Percentiles rank a stretch among this genome's conserved stretches.
Evolutionary conservation across 78 protist genomes (phyloP).

Genomic region (Chrysochromulina parva): DNA sequence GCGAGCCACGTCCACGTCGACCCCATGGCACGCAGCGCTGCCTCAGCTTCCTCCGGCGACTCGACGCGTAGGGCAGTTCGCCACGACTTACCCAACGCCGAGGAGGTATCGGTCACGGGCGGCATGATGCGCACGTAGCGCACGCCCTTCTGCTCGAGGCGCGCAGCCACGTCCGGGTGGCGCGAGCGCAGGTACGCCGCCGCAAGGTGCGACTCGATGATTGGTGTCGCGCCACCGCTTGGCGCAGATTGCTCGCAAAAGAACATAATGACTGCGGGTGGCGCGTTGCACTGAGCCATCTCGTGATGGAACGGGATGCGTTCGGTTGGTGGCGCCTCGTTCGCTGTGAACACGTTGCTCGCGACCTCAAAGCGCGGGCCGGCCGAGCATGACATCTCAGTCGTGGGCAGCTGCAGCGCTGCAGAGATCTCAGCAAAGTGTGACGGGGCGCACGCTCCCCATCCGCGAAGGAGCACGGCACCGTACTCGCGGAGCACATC

Average conservation of each 20-base stretch:
- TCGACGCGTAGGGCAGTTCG: background rate
- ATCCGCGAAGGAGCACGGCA: no score
- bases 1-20: background rate
- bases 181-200: background rate
- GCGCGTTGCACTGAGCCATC: no score
- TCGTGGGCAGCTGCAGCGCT: no score
- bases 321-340: no score
- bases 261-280: background rate
- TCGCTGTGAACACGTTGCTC: no score
- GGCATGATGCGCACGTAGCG: background rate
- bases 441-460: no score
- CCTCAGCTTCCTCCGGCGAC: background rate
- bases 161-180: background rate
- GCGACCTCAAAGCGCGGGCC: no score
- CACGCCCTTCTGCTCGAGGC: background rate
- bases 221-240: background rate
- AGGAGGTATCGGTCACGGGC: background rate
- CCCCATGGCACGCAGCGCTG: background rate
- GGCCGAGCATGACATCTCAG: no score
- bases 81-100: slow-evolving; percentile 9
- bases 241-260: background rate
- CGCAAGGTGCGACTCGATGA: background rate
- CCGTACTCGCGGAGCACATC: no score
- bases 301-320: no score
- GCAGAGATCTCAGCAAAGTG: no score